phyloP scores from a whole-genome alignment of 805 yeast species.

The Candida michaelii region DNA sequence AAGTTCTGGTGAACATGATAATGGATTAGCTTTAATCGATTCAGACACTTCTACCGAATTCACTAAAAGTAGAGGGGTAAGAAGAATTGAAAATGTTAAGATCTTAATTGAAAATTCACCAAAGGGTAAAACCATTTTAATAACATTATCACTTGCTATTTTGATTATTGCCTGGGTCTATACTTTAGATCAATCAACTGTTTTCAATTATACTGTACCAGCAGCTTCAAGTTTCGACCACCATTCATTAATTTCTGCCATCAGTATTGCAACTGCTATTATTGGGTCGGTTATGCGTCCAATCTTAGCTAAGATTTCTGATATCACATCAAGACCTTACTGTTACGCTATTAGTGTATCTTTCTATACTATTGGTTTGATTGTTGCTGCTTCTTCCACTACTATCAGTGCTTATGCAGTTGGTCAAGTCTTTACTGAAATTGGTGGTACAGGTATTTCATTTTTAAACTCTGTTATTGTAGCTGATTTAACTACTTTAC shows the following conservation, averaged over 20 bases:
- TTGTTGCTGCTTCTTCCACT: conserved; percentile 21
- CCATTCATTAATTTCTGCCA: conserved; percentile 22
- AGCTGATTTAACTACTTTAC: conserved; percentile 26
- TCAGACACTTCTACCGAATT: conserved; percentile 12
- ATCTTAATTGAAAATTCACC: conserved; percentile 15
- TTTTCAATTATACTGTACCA: conserved; percentile 33
- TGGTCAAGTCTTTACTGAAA: conserved; percentile 21
- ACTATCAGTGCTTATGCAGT: conserved; percentile 24
- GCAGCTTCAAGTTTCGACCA: conserved; percentile 22
- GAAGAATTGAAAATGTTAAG: conserved; percentile 24
- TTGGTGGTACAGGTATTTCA: conserved; percentile 22
- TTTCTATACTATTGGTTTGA: conserved; percentile 22
- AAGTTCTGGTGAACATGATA: conserved; percentile 5
- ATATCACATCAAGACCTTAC: conserved; percentile 21
- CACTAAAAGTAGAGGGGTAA: conserved; percentile 21
- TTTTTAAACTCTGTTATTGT: conserved; percentile 20
- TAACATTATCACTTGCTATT: conserved; percentile 19
- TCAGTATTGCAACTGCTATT: conserved; percentile 21
- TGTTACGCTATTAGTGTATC: conserved; percentile 18
- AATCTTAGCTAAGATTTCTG: conserved; percentile 23
- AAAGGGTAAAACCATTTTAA: conserved; percentile 14
- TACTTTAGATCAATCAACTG: conserved; percentile 30
- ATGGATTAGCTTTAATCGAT: conserved; percentile 7
- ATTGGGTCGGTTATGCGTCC: conserved; percentile 23
- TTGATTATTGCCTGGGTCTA: conserved; percentile 25